These are phyloP conservation scores for Debaryomyces hansenii DNA, from an alignment of 805 yeast genomes.

Conservation along the genomic window DNA sequence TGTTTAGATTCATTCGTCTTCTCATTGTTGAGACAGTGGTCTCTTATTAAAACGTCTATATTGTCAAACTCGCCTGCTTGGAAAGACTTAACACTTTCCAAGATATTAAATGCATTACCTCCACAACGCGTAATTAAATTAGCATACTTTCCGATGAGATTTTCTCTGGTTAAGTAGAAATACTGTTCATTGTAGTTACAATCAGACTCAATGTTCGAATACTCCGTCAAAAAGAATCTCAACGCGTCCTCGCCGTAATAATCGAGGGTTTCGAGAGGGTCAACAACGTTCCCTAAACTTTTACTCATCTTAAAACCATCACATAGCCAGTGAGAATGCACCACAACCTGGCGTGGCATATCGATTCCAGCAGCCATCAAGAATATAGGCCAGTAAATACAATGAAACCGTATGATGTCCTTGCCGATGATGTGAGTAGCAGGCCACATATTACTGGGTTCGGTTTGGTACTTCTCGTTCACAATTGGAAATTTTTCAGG, in stretches of 20 bases:
- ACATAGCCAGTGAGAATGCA: constrained; percentile 93
- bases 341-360: constrained; percentile 72
- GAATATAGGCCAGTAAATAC: constrained; percentile 92
- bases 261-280: constrained; percentile 67
- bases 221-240: constrained; percentile 73
- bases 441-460: constrained; percentile 49
- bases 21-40: constrained; percentile 3
- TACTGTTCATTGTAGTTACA: constrained; percentile 70
- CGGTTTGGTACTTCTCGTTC: constrained; percentile 2
- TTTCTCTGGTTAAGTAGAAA: constrained; percentile 54
- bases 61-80: constrained; percentile 18
- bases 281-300: constrained; percentile 89
- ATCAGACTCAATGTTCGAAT: constrained; percentile 74
- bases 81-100: constrained; percentile 38
- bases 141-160: constrained; percentile 78
- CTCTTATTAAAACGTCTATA: constrained; percentile 21
- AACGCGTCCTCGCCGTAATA: constrained; percentile 71
- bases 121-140: constrained; percentile 76
- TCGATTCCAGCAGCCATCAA: constrained; percentile 77
- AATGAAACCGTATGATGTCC: constrained; percentile 86
- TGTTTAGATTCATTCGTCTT: constrained; percentile 6
- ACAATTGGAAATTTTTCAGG: constrained; percentile 17
- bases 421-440: constrained; percentile 88
- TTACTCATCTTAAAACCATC: constrained; percentile 94
- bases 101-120: constrained; percentile 64